Conservation (phyloP, 768 basidiomycete genomes). For the Mycena amicta region DNA sequence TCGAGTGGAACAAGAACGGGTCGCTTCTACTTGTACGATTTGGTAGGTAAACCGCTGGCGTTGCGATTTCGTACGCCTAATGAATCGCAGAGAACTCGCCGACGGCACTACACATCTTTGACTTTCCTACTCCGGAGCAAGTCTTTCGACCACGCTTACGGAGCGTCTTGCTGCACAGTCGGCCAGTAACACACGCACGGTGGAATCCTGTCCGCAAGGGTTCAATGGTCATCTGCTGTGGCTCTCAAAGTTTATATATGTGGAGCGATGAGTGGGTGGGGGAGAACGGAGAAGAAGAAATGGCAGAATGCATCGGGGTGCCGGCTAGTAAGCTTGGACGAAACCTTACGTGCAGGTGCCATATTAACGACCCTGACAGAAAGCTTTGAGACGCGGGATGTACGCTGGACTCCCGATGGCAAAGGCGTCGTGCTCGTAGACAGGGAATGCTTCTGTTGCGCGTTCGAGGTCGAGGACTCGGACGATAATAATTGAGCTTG, state of each 20-base stretch:
- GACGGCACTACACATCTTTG: slow-evolving; percentile 65
- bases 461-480: slow-evolving; percentile 79
- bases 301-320: slow-evolving; percentile 89
- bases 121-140: slow-evolving; percentile 65
- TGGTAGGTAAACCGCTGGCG: slow-evolving; percentile 51
- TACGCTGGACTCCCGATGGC: slow-evolving; percentile 86
- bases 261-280: slow-evolving; percentile 86
- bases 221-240: slow-evolving; percentile 67
- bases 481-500: no score
- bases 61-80: no score
- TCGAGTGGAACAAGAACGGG: slow-evolving; percentile 84
- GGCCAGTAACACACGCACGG: slow-evolving; percentile 62
- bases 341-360: slow-evolving; percentile 18
- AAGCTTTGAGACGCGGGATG: slow-evolving; percentile 69
- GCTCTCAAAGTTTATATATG: slow-evolving; percentile 64
- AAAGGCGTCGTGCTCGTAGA: slow-evolving; percentile 77
- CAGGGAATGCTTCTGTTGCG: slow-evolving; percentile 82
- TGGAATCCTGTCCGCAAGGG: slow-evolving; percentile 90
- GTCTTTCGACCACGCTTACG: slow-evolving; percentile 63
- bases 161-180: slow-evolving; percentile 66
- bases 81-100: slow-evolving; percentile 65
- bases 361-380: slow-evolving; percentile 40
- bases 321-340: slow-evolving; percentile 75
- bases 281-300: slow-evolving; percentile 62
- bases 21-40: slow-evolving; percentile 73